phyloP scores from a whole-genome alignment of 1,284 basidiomycete genomes.

The Leucocoprinus gongylophorus region DNA sequence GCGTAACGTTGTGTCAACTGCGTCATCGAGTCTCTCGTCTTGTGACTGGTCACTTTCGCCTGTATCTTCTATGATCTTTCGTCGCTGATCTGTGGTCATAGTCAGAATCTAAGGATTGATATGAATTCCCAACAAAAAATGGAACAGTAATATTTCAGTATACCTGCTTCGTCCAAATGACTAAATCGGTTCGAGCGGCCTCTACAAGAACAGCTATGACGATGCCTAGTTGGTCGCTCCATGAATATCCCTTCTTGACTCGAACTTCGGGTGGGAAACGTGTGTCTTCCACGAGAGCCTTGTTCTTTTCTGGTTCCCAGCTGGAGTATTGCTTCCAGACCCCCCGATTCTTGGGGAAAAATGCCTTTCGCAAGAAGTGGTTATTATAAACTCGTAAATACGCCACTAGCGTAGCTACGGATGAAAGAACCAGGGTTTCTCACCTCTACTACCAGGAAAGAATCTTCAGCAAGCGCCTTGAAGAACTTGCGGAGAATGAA shows the following conservation, averaged over 20 bases:
- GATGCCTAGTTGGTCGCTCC: slow-evolving; percentile 86
- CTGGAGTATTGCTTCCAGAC: slow-evolving; percentile 82
- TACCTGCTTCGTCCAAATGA: slow-evolving; percentile 79
- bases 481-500: slow-evolving; percentile 89
- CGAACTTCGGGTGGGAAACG: slow-evolving; percentile 62
- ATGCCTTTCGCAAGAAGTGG: slow-evolving; percentile 45
- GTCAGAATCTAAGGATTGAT: slow-evolving; percentile 53
- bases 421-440: slow-evolving; percentile 10
- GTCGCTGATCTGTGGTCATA: slow-evolving; percentile 58
- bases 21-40: slow-evolving; percentile 39
- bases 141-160: slow-evolving; percentile 20
- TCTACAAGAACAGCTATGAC: slow-evolving; percentile 72
- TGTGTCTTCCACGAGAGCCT: slow-evolving; percentile 31
- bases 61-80: slow-evolving; percentile 66
- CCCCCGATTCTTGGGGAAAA: slow-evolving; percentile 84
- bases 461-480: slow-evolving; percentile 75
- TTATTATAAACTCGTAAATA: neutral
- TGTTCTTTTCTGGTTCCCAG: slow-evolving; percentile 58
- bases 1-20: slow-evolving; percentile 35
- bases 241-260: slow-evolving; percentile 84
- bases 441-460: slow-evolving; percentile 81
- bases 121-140: slow-evolving; percentile 2
- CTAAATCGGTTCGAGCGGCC: slow-evolving; percentile 51
- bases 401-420: neutral
- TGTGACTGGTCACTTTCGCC: slow-evolving; percentile 36